phyloP scores from a whole-genome alignment of 306 rosid species.

The Prunus salicina region DNA sequence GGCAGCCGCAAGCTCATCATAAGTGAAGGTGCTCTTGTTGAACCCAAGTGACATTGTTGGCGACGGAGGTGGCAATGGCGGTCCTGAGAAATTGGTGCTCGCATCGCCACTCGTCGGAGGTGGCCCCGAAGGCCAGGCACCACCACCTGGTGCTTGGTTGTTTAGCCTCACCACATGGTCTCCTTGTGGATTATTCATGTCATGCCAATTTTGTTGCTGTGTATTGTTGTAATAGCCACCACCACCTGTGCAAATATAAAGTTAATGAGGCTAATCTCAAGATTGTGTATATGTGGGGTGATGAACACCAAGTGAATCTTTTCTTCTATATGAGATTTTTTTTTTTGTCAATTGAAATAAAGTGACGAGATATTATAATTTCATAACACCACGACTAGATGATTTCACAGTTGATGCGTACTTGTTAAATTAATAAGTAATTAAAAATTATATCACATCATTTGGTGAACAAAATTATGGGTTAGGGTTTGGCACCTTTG shows the following conservation, averaged over 20 bases:
- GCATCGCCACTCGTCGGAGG: conserved; percentile 42
- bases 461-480: neutral
- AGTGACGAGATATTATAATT: neutral
- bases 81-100: conserved; percentile 39
- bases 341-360: too few relatives aligned
- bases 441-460: too few relatives aligned
- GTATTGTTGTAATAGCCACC: conserved; percentile 40
- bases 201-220: conserved; percentile 38
- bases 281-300: too few relatives aligned
- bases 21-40: conserved; percentile 68
- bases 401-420: neutral
- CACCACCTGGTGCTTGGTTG: conserved; percentile 24
- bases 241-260: conserved; percentile 19
- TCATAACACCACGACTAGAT: neutral
- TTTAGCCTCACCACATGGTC: conserved; percentile 60
- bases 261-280: neutral
- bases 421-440: neutral
- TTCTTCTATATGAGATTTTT: too few relatives aligned
- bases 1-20: conserved; percentile 75
- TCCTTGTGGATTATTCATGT: conserved; percentile 24
- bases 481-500: conserved; percentile 24
- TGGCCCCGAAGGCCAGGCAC: conserved; percentile 51
- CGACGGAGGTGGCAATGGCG: conserved; percentile 72
- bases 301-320: too few relatives aligned
- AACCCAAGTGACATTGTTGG: conserved; percentile 55